Evolutionary conservation across 306 rosid species (phyloP).

Genomic region (Vachellia pachyceras): DNA sequence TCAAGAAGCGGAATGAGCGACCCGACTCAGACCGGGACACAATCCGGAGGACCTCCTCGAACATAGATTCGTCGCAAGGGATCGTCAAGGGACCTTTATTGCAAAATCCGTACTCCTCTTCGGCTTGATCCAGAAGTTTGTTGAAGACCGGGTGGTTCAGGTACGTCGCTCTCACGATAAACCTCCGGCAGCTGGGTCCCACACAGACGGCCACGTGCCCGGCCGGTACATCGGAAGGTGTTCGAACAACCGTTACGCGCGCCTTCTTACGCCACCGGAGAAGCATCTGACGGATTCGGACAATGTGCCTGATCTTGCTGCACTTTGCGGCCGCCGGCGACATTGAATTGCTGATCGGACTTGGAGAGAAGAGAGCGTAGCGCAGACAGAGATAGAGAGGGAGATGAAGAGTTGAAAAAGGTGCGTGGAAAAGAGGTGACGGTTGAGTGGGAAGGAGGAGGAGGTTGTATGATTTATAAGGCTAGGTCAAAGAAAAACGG

Average conservation of each 20-base stretch:
- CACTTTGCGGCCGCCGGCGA: constrained; percentile 48
- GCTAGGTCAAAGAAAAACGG: neutral
- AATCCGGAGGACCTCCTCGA: constrained; percentile 69
- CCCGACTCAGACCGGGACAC: constrained; percentile 57
- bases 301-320: constrained; percentile 84
- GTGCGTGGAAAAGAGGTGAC: neutral
- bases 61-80: constrained; percentile 80
- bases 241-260: constrained; percentile 28
- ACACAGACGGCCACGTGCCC: constrained; percentile 93
- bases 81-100: constrained; percentile 77
- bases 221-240: constrained; percentile 73
- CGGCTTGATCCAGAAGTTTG: constrained; percentile 76
- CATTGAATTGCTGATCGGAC: constrained; percentile 35
- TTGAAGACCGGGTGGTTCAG: constrained; percentile 91
- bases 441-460: neutral
- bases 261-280: constrained; percentile 81
- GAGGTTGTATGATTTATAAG: constrained; percentile 12
- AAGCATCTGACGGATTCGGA: constrained; percentile 83
- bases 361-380: neutral
- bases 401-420: neutral
- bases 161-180: constrained; percentile 69
- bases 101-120: constrained; percentile 90
- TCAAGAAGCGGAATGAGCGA: constrained; percentile 41
- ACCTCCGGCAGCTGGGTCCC: constrained; percentile 68
- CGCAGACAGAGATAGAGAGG: neutral